Evolutionary conservation across 208 protist species (phyloP).

Genomic region (Wallacemonas sp.): DNA sequence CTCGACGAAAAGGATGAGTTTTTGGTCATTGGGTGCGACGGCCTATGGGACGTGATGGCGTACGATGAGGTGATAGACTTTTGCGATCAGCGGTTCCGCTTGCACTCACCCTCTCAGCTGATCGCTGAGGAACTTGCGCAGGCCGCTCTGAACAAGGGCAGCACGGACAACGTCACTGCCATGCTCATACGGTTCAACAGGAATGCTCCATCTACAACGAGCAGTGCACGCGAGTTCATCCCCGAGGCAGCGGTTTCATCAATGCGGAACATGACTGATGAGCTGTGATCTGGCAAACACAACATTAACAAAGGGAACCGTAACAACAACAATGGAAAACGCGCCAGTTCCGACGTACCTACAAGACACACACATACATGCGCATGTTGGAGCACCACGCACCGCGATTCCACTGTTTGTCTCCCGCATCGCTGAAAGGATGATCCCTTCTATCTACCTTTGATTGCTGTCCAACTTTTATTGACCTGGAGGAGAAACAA

Average conservation of each 20-base stretch:
- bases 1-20: conserved; percentile 88
- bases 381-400: no score
- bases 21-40: conserved; percentile 92
- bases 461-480: no score
- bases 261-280: conserved; percentile 35
- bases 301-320: no score
- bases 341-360: no score
- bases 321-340: no score
- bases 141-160: conserved; percentile 77
- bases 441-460: no score
- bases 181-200: conserved; percentile 61
- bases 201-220: neutral
- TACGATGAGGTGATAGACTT: conserved; percentile 90
- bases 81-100: conserved; percentile 57
- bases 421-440: no score
- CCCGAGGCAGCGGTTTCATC: conserved; percentile 53
- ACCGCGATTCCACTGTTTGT: no score
- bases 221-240: conserved; percentile 33
- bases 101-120: conserved; percentile 47
- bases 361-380: no score
- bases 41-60: conserved; percentile 94
- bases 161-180: conserved; percentile 89
- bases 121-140: conserved; percentile 65
- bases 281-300: conserved; percentile 21
- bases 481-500: no score